These are phyloP conservation scores for Pterulicium gracile DNA, from an alignment of 1,284 basidiomycete species.

Conservation along the genomic window DNA sequence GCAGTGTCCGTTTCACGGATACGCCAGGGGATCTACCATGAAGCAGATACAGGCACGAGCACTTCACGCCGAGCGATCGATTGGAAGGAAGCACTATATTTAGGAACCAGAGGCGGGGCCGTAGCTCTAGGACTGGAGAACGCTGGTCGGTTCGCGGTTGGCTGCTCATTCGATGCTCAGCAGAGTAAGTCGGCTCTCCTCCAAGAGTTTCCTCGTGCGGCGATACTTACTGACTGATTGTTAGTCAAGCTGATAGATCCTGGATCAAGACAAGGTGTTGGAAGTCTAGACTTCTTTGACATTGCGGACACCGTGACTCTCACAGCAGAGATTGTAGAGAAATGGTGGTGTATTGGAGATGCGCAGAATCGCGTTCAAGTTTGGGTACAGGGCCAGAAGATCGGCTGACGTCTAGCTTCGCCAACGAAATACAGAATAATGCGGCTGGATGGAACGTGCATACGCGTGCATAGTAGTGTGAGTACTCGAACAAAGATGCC, in stretches of 20 bases:
- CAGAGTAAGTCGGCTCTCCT: conserved; percentile 46
- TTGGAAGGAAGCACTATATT: conserved; percentile 72
- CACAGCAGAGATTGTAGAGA: conserved; percentile 56
- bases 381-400: conserved; percentile 61
- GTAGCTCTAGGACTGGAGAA: conserved; percentile 44
- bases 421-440: too few species aligned
- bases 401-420: too few species aligned
- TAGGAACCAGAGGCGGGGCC: conserved; percentile 73
- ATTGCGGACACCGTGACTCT: conserved; percentile 19
- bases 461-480: too few species aligned
- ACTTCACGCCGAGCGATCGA: conserved; percentile 52
- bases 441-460: too few species aligned
- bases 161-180: conserved; percentile 76
- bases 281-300: conserved; percentile 62
- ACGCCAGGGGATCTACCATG: conserved; percentile 43
- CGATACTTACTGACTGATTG: conserved; percentile 1
- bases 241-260: conserved; percentile 42
- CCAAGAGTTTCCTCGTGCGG: conserved; percentile 2
- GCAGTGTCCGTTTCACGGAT: conserved; percentile 64
- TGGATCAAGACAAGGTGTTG: conserved; percentile 31
- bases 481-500: too few species aligned
- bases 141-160: conserved; percentile 49
- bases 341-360: conserved; percentile 83
- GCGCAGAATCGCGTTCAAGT: conserved; percentile 48
- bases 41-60: conserved; percentile 13